Conservation (phyloP, 345 rosid species). For the Hibiscus tridactylites region DNA sequence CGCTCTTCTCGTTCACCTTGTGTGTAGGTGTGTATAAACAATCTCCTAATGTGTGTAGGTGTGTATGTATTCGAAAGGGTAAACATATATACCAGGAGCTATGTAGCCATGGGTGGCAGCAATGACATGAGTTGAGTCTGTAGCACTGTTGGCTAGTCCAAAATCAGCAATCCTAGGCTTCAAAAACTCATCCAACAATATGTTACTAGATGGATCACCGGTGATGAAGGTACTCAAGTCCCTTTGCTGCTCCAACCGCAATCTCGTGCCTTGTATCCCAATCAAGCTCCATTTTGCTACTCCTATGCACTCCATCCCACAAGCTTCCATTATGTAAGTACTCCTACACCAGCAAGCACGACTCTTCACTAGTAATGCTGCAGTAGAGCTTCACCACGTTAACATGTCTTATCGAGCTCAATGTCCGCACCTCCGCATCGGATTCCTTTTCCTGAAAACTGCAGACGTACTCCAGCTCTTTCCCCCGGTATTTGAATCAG, state of each 20-base stretch:
- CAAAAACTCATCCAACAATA: constrained; percentile 57
- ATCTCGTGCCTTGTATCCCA: constrained; percentile 82
- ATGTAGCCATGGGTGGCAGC: constrained; percentile 91
- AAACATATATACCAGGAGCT: constrained; percentile 68
- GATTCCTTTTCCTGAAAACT: constrained; percentile 63
- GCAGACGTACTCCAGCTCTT: constrained; percentile 45
- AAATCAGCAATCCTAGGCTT: constrained; percentile 71
- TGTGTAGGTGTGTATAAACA: not conserved
- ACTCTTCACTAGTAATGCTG: constrained; percentile 85
- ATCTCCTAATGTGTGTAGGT: not conserved
- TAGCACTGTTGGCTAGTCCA: constrained; percentile 33
- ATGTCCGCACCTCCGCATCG: constrained; percentile 68
- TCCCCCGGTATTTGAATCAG: constrained; percentile 21
- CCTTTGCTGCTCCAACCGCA: constrained; percentile 78
- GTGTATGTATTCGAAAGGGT: not conserved
- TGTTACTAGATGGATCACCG: constrained; percentile 75
- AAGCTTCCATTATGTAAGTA: constrained; percentile 88
- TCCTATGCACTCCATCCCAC: constrained; percentile 69
- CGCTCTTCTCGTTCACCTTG: constrained; percentile 68
- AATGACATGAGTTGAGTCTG: constrained; percentile 62
- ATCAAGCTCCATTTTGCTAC: constrained; percentile 52
- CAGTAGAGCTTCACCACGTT: constrained; percentile 91
- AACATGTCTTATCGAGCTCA: constrained; percentile 86
- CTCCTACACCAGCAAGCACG: constrained; percentile 83
- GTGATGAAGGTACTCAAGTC: constrained; percentile 89